Percentiles rank a stretch among this genome's conserved stretches.
phyloP scores from a whole-genome alignment of 2,329 filamentous ascomycete genomes.

The Venturia pyrina region DNA sequence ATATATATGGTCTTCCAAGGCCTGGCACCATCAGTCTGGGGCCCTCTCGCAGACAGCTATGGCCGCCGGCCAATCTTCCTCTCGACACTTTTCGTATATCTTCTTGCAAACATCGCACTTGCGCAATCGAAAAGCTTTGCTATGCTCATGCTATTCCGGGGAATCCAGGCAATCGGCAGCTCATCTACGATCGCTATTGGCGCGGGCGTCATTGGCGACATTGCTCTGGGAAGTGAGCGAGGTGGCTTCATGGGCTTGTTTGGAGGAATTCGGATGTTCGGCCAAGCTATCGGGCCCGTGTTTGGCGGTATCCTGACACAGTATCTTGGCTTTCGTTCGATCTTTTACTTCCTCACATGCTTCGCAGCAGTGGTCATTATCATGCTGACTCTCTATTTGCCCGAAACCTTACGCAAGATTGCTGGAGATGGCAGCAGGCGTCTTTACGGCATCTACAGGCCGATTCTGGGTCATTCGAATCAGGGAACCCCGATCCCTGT shows the following conservation, averaged over 20 bases:
- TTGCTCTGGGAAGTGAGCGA: conserved; percentile 24
- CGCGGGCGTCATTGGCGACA: conserved; percentile 21
- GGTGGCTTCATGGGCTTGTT: conserved; percentile 25
- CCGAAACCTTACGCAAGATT: conserved; percentile 30
- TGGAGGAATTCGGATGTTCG: conserved; percentile 19
- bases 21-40: conserved; percentile 15
- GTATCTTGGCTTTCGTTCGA: conserved; percentile 28
- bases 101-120: conserved; percentile 15
- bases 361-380: conserved; percentile 25
- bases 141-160: conserved; percentile 15
- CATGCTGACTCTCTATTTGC: conserved; percentile 27
- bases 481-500: not conserved
- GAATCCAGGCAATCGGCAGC: conserved; percentile 22
- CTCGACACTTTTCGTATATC: conserved; percentile 15
- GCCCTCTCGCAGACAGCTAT: conserved; percentile 15
- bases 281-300: conserved; percentile 19
- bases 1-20: conserved; percentile 30
- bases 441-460: conserved; percentile 31
- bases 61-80: conserved; percentile 16
- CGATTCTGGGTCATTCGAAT: conserved; percentile 20
- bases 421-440: conserved; percentile 30
- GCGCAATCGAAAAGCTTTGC: conserved; percentile 13
- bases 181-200: conserved; percentile 25
- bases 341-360: conserved; percentile 34
- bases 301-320: conserved; percentile 27